phyloP scores from a whole-genome alignment of 169 alveolate genomes.

The Plasmodium gallinaceum region DNA sequence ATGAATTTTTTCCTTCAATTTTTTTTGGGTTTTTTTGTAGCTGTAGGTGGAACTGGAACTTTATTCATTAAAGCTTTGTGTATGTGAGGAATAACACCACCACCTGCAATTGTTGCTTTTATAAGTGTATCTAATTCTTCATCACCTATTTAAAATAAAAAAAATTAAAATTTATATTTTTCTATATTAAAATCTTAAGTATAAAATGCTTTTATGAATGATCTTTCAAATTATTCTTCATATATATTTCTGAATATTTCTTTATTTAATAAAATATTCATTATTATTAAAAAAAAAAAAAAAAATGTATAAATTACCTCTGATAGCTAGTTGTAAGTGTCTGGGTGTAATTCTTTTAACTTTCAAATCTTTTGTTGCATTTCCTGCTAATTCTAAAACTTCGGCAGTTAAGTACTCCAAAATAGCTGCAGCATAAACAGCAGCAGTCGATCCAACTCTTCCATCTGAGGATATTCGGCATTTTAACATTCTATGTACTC shows the following conservation, averaged over 20 bases:
- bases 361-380: constrained; percentile 98
- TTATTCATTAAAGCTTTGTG: constrained; percentile 94
- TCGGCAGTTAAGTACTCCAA: constrained; percentile 99
- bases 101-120: constrained; percentile 99
- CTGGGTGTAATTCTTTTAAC: constrained; percentile 97
- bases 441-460: constrained; percentile 99
- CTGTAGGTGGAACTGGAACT: constrained; percentile 86
- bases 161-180: neutral
- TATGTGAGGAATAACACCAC: constrained; percentile 99
- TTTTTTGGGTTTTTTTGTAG: constrained; percentile 82
- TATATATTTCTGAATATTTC: neutral
- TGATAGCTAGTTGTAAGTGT: constrained; percentile 95
- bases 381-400: constrained; percentile 99
- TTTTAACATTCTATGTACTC: constrained; percentile 98
- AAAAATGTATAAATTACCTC: constrained; percentile 56
- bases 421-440: constrained; percentile 99
- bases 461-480: constrained; percentile 96
- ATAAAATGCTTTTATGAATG: neutral
- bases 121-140: constrained; percentile 98
- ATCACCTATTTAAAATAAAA: constrained; percentile 93
- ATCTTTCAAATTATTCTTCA: neutral
- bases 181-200: neutral
- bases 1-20: constrained; percentile 27
- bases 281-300: neutral
- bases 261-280: neutral